These are phyloP conservation scores for Arabidopsis thaliana DNA, from an alignment of 345 rosid genomes.

Conservation along the genomic window DNA sequence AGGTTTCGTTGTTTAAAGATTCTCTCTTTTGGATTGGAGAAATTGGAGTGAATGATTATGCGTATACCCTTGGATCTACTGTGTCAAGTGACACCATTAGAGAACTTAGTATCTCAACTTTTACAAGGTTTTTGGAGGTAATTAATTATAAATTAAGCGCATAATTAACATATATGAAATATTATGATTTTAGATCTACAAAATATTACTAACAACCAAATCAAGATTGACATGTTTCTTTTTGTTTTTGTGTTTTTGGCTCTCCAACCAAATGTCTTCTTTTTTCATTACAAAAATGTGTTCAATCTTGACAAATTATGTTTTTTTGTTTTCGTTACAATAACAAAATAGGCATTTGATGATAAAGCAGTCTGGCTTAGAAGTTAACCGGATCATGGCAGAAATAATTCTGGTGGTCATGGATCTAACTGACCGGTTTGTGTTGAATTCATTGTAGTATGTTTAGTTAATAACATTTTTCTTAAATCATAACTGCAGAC, in stretches of 20 bases:
- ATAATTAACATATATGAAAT: background rate
- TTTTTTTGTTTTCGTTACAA: too few relatives aligned
- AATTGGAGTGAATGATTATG: slow-evolving; percentile 92
- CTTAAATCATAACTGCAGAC: slow-evolving; percentile 50
- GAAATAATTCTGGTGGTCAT: background rate
- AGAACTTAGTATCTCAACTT: slow-evolving; percentile 52
- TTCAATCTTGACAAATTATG: too few relatives aligned
- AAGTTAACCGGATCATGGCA: background rate
- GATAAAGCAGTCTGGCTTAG: too few relatives aligned
- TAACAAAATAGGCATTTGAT: too few relatives aligned
- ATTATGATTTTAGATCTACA: too few relatives aligned
- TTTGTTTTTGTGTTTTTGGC: too few relatives aligned
- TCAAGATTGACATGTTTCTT: too few relatives aligned
- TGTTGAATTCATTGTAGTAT: background rate
- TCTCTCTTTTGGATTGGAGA: slow-evolving; percentile 93
- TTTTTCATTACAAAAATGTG: too few relatives aligned
- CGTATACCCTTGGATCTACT: slow-evolving; percentile 65
- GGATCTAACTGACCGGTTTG: slow-evolving; percentile 13
- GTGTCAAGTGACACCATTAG: slow-evolving; percentile 59
- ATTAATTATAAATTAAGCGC: background rate
- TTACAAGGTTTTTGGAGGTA: slow-evolving; percentile 67
- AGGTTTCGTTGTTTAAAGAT: slow-evolving; percentile 54
- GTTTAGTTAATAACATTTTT: background rate
- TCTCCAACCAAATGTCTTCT: too few relatives aligned
- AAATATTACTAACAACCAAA: too few relatives aligned